Evolutionary conservation across 75 land plant species (phyloP), one percentile per base, ranked within the genome.

Genomic region (Picea glauca): DNA sequence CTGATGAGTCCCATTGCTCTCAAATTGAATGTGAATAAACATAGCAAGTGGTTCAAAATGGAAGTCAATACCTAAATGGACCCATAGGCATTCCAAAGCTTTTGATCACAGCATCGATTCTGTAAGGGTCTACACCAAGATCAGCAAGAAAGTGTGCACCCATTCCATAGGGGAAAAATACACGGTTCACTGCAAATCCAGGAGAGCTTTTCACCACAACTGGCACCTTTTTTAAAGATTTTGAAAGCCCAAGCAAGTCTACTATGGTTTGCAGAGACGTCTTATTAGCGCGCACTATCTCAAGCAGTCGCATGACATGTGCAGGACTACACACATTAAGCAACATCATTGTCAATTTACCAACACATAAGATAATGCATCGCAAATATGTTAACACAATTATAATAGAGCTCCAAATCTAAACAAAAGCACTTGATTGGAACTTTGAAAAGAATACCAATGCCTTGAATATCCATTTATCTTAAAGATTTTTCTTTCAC

Each of bases 31-130:
- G 58, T 15, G 14, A 54, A 23, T 79, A 58, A 66, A 30, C 58
- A 26, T 12, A 20, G 26, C 67, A 7, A 70, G 12, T 35, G 20
- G 21, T n/a, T 70, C 74, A 43, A 21, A 70, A 70, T 43, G 26
- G 43, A 8, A 3, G 40, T 70, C 60, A 84, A 62, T 84, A 93
- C 91, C 96, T 92, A 84, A 94, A 94, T 58, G 96, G 96, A 43
- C 94, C 96, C 92, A 94, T 90, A 17, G 94, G 96, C 96, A 94
- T 92, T 62, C 96, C 96, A 80, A 94, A 94, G 17, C 85, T 86
- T 65, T 88, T 81, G 26, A 88, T 81, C 65, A 78, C 92, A 32
- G 74, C 79, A 78, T 94, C 96, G 82, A 94, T 90, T 70, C 82
- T 84, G 62, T 90, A 94, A 38, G 81, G 63, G 84, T 93, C 96